Evolutionary conservation across 176 grass and related monocot species (phyloP).

Genomic region (Oryza glumipatula): DNA sequence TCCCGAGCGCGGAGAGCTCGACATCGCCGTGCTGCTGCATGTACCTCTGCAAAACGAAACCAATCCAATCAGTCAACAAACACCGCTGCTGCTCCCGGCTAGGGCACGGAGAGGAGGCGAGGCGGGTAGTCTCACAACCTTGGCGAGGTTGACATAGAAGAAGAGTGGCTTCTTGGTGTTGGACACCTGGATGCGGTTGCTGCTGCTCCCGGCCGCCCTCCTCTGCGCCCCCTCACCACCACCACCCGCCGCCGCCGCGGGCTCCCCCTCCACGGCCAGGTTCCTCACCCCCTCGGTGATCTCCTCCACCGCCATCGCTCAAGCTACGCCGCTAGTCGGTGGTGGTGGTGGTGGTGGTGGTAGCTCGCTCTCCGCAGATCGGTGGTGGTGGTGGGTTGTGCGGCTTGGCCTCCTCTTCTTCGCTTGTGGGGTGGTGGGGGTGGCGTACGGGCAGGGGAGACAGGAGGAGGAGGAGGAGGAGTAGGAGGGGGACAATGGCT

Average conservation of each 20-base stretch:
- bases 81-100: too few species aligned
- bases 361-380: neutral
- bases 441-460: neutral
- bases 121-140: slow-evolving; percentile 36
- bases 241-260: neutral
- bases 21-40: slow-evolving; percentile 92
- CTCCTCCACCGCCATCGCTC: slow-evolving; percentile 58
- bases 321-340: neutral
- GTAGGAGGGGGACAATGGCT: too few species aligned
- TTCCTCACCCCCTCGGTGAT: slow-evolving; percentile 77
- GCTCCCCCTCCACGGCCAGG: slow-evolving; percentile 41
- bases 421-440: too few species aligned
- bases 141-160: slow-evolving; percentile 97
- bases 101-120: neutral
- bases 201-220: slow-evolving; percentile 44
- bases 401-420: neutral
- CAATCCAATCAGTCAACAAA: neutral
- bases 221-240: slow-evolving; percentile 35
- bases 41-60: slow-evolving; percentile 67
- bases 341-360: slow-evolving; percentile 2
- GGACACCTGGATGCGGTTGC: slow-evolving; percentile 93
- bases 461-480: neutral
- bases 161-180: slow-evolving; percentile 95
- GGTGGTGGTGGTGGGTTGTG: neutral
- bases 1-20: slow-evolving; percentile 92